Conservation (phyloP, 805 yeast species). For the Metschnikowia similis region DNA sequence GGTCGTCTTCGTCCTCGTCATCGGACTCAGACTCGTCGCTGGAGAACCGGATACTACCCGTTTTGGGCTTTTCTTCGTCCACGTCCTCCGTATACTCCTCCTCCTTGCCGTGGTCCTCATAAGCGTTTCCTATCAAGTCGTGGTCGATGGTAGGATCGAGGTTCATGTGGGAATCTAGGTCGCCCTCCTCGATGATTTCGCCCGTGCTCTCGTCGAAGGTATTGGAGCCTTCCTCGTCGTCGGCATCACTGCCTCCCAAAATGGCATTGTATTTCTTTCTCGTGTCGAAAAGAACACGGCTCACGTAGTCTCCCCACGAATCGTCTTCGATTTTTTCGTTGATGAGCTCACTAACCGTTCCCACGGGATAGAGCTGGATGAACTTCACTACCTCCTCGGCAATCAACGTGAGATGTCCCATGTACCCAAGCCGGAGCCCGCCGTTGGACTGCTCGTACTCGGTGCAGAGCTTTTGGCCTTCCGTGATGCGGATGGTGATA, state of each 20-base stretch:
- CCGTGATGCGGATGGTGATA: constrained; percentile 38
- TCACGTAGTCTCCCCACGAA: constrained; percentile 80
- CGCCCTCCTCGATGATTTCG: constrained; percentile 34
- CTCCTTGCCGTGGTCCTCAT: constrained; percentile 23
- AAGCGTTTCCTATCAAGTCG: constrained; percentile 26
- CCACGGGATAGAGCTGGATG: constrained; percentile 35
- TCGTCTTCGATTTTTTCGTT: constrained; percentile 36
- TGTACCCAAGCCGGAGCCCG: constrained; percentile 27
- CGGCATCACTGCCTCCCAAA: constrained; percentile 66
- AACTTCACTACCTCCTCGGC: constrained; percentile 31
- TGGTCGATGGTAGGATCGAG: constrained; percentile 30
- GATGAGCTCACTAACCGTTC: constrained; percentile 33
- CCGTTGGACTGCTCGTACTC: constrained; percentile 24
- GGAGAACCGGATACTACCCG: constrained; percentile 11
- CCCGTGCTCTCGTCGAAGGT: constrained; percentile 31
- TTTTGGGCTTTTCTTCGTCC: constrained; percentile 11
- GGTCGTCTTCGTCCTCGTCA: constrained; percentile 45
- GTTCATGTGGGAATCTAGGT: constrained; percentile 25
- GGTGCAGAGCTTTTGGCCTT: constrained; percentile 40
- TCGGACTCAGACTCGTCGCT: constrained; percentile 31
- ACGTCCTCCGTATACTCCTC: constrained; percentile 18
- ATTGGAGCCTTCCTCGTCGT: constrained; percentile 28
- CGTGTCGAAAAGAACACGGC: constrained; percentile 77
- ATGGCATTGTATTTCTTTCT: constrained; percentile 93
- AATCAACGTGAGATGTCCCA: constrained; percentile 30